Percentiles rank a stretch among this genome's conserved stretches.
Conservation (phyloP, 495 filamentous ascomycete species). For the Aspergillus steynii region DNA sequence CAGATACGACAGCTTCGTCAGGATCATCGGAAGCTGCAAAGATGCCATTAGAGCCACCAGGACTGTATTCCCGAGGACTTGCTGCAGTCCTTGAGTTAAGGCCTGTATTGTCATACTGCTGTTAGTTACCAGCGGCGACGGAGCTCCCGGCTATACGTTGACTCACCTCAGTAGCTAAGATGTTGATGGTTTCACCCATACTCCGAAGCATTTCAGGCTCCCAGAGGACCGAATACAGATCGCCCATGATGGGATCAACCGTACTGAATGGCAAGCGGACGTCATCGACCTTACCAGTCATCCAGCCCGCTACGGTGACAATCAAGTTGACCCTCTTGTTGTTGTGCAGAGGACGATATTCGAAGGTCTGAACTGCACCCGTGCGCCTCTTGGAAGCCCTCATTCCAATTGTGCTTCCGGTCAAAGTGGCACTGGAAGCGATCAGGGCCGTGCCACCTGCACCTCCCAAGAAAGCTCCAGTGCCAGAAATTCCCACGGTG, state of each 20-base stretch:
- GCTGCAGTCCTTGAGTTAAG: constrained; percentile 92
- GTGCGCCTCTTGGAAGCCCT: constrained; percentile 82
- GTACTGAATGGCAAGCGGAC: constrained; percentile 94
- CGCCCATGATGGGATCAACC: constrained; percentile 95
- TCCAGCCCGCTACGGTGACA: constrained; percentile 94
- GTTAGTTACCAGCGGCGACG: constrained; percentile 12
- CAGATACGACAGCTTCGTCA: constrained; percentile 93
- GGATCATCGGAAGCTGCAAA: constrained; percentile 85
- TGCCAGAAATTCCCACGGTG: constrained; percentile 90
- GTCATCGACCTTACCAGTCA: constrained; percentile 97
- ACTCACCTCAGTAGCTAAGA: constrained; percentile 91
- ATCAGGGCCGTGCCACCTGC: constrained; percentile 92
- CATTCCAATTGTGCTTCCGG: constrained; percentile 81
- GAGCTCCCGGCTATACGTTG: background rate
- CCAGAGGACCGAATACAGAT: constrained; percentile 97
- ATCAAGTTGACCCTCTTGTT: constrained; percentile 97
- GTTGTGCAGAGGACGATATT: constrained; percentile 95
- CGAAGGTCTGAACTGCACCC: constrained; percentile 91
- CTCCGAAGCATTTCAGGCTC: constrained; percentile 96
- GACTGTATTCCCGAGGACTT: constrained; percentile 89
- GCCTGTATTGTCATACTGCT: constrained; percentile 52
- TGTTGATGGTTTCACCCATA: constrained; percentile 98
- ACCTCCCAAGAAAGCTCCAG: constrained; percentile 84
- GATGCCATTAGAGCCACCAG: constrained; percentile 88
- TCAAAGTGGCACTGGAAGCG: constrained; percentile 83